A percentile compares a stretch with the other conserved stretches of the same genome.
These are phyloP conservation scores for Porogramme epimiltina DNA, from an alignment of 1,284 basidiomycete genomes.

Conservation along the genomic window DNA sequence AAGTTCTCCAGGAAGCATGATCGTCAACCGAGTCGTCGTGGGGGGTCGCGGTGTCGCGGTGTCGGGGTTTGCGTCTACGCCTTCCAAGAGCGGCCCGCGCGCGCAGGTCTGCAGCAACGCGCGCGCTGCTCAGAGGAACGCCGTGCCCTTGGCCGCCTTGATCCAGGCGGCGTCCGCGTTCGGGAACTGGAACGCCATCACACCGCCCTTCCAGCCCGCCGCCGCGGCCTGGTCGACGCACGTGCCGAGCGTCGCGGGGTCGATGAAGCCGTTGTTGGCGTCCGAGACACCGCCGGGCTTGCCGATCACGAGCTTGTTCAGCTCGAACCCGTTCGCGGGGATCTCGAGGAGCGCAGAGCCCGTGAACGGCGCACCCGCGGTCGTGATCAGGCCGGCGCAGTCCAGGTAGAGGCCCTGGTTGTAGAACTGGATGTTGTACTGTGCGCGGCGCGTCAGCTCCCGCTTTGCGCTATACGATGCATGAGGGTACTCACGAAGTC, in stretches of 20 bases:
- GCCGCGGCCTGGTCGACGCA: conserved; percentile 56
- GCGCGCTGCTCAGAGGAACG: conserved; percentile 10
- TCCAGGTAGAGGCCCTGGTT: conserved; percentile 49
- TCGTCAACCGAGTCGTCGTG: neutral
- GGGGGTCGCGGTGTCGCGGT: too few species aligned
- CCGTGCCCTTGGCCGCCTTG: conserved; percentile 11
- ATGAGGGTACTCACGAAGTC: conserved; percentile 32
- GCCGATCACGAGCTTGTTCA: conserved; percentile 56
- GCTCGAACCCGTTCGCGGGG: conserved; percentile 49
- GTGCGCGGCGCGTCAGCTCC: neutral
- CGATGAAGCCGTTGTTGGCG: conserved; percentile 59
- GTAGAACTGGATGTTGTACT: conserved; percentile 63
- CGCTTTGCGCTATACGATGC: too few species aligned
- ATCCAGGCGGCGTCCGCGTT: conserved; percentile 18
- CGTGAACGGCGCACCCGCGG: conserved; percentile 9
- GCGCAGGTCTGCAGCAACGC: neutral
- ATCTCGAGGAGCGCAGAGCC: conserved; percentile 57
- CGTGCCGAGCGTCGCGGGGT: conserved; percentile 49
- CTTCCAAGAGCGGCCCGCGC: too few species aligned
- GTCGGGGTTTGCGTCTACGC: neutral
- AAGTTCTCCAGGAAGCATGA: neutral
- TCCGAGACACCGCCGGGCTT: conserved; percentile 47
- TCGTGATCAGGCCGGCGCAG: conserved; percentile 52
- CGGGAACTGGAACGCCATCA: conserved; percentile 21
- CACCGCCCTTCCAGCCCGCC: conserved; percentile 53